Percentiles rank a stretch among this genome's conserved stretches.
Evolutionary conservation across 2,329 filamentous ascomycete genomes (phyloP).

Genomic region (Diaporthe sp.): DNA sequence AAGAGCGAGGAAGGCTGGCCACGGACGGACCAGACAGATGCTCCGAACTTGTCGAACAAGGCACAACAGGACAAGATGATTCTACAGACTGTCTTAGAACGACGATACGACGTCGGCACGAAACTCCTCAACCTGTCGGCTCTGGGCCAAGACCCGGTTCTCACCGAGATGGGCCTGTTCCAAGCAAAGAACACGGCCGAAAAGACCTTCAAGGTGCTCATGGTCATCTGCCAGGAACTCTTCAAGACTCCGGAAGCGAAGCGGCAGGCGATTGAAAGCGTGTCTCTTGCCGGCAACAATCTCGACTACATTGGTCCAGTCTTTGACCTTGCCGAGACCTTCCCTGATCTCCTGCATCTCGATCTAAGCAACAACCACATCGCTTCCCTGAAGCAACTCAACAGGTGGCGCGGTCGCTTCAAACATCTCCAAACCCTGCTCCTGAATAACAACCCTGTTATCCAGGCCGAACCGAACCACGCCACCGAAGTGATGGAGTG

Average conservation of each 20-base stretch:
- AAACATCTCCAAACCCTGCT: constrained; percentile 84
- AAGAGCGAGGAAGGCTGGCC: constrained; percentile 60
- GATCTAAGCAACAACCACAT: constrained; percentile 91
- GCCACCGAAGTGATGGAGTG: constrained; percentile 80
- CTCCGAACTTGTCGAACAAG: constrained; percentile 35
- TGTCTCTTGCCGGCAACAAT: constrained; percentile 85
- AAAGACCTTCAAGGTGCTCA: constrained; percentile 93
- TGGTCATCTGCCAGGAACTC: constrained; percentile 84
- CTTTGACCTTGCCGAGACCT: constrained; percentile 80
- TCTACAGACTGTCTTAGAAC: constrained; percentile 78
- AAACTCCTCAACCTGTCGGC: constrained; percentile 89
- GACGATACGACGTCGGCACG: constrained; percentile 77
- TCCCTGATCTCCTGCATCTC: constrained; percentile 89
- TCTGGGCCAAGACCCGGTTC: constrained; percentile 78
- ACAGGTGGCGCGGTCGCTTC: constrained; percentile 85
- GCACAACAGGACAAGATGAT: constrained; percentile 74
- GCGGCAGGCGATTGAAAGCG: constrained; percentile 82
- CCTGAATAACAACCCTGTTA: constrained; percentile 82
- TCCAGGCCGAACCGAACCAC: constrained; percentile 74
- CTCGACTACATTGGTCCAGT: constrained; percentile 81
- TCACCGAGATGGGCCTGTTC: constrained; percentile 83
- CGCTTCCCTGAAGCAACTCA: constrained; percentile 74
- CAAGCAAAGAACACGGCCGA: constrained; percentile 77
- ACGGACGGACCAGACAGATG: constrained; percentile 52
- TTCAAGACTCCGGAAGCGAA: constrained; percentile 82